Conservation (phyloP, 2,329 filamentous ascomycete genomes). For the Verticillium nubilum region DNA sequence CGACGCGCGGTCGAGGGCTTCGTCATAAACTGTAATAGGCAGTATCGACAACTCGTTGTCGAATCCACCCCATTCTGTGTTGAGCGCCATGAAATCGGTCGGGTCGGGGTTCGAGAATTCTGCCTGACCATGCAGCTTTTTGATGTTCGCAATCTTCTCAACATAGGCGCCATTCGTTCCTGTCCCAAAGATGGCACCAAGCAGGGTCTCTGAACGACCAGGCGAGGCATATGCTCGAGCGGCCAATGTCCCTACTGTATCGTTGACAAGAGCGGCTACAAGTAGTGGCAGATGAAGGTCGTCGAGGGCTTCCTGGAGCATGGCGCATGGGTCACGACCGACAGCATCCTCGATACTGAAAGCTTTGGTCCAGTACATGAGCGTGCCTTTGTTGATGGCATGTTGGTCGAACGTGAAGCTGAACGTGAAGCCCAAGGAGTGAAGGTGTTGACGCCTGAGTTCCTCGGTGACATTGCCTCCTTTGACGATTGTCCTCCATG, state of each 20-base stretch:
- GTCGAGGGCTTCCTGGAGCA: constrained; percentile 69
- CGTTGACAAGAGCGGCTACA: constrained; percentile 71
- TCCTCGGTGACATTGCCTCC: not conserved
- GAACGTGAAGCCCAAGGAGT: constrained; percentile 23
- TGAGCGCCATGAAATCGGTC: constrained; percentile 64
- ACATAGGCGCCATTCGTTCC: constrained; percentile 73
- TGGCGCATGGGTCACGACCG: constrained; percentile 67
- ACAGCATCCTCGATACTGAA: constrained; percentile 73
- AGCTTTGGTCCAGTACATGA: constrained; percentile 78
- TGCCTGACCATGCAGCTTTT: constrained; percentile 37
- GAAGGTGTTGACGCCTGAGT: constrained; percentile 2
- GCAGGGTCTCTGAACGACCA: constrained; percentile 60
- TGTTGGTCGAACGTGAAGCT: constrained; percentile 72
- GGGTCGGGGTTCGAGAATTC: not conserved
- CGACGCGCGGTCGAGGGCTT: constrained; percentile 58
- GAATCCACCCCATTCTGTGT: constrained; percentile 79
- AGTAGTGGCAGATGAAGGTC: constrained; percentile 61
- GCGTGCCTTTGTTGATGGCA: constrained; percentile 63
- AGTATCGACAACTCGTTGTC: constrained; percentile 66
- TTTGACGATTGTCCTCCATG: not conserved
- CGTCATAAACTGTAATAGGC: constrained; percentile 66
- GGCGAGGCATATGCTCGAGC: constrained; percentile 73
- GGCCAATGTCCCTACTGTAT: constrained; percentile 76
- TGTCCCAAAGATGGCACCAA: constrained; percentile 60
- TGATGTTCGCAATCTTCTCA: constrained; percentile 63